Evolutionary conservation across 2,329 filamentous ascomycete species (phyloP).

Genomic region (Didymella pinodella): DNA sequence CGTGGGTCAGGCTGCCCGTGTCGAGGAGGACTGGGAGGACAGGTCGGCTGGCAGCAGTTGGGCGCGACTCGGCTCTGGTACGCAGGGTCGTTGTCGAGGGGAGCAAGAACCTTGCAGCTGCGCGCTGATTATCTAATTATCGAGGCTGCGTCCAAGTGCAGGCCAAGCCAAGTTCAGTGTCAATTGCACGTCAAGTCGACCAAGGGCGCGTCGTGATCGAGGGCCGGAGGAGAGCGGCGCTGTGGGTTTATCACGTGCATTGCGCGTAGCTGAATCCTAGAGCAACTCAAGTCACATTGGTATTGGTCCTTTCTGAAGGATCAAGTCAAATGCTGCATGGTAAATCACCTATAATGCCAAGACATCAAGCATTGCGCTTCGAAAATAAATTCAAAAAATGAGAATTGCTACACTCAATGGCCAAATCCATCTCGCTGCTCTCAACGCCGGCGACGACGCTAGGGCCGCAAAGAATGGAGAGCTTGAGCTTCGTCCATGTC

Average conservation of each 20-base stretch:
- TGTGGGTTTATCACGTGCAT: neutral
- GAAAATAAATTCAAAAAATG: neutral
- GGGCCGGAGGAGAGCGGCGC: constrained; percentile 1
- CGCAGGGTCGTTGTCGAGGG: neutral
- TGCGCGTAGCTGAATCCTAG: neutral
- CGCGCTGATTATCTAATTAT: neutral
- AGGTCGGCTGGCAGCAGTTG: constrained; percentile 17
- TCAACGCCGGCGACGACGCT: constrained; percentile 8
- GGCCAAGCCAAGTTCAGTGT: neutral
- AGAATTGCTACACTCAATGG: neutral
- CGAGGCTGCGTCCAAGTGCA: neutral
- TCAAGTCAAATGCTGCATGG: no score
- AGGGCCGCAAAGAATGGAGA: constrained; percentile 15
- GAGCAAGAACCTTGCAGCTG: neutral
- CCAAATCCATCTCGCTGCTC: neutral
- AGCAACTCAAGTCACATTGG: neutral
- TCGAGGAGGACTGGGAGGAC: neutral
- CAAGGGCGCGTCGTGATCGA: constrained; percentile 4
- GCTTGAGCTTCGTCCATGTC: constrained; percentile 13
- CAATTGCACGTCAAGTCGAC: neutral
- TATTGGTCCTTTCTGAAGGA: neutral
- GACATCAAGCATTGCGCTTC: neutral
- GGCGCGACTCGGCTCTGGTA: constrained; percentile 18
- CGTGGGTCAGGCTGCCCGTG: neutral
- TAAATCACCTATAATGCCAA: neutral